These are phyloP conservation scores for Edaphochlamys debaryana DNA, from an alignment of 139 green algal genomes.

Conservation along the genomic window DNA sequence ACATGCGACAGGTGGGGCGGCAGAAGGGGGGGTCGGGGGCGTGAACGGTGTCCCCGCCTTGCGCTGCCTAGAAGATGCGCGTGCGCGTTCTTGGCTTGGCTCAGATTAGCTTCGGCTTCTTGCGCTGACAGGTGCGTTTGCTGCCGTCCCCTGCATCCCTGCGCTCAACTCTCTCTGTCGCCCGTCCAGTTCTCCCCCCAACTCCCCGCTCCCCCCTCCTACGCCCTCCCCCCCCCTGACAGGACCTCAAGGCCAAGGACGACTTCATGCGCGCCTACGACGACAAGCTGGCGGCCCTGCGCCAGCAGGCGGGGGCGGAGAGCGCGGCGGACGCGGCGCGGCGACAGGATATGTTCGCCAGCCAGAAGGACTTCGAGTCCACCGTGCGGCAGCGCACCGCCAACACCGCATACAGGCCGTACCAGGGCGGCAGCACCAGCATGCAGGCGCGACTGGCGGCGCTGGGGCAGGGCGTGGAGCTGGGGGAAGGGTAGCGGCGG, in stretches of 20 bases:
- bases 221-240: too few species aligned
- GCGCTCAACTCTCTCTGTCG: too few species aligned
- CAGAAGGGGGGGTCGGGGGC: neutral
- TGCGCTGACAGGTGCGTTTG: too few species aligned
- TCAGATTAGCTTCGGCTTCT: too few species aligned
- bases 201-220: too few species aligned
- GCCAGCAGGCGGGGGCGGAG: neutral
- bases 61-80: too few species aligned
- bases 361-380: slow-evolving; percentile 14
- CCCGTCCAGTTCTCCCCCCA: too few species aligned
- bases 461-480: slow-evolving; percentile 38
- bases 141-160: too few species aligned
- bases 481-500: slow-evolving; percentile 2
- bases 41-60: too few species aligned
- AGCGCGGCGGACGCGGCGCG: neutral
- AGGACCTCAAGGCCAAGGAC: slow-evolving; percentile 47
- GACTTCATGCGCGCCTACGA: slow-evolving; percentile 60
- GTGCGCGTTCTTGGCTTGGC: too few species aligned
- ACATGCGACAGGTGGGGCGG: slow-evolving; percentile 56
- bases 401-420: neutral
- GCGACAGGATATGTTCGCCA: neutral
- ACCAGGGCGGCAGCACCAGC: slow-evolving; percentile 25
- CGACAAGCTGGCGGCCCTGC: slow-evolving; percentile 44
- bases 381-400: neutral
- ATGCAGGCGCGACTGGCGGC: slow-evolving; percentile 46